Evolutionary conservation across 352 stramenopile genomes (phyloP).

Genomic region (Pythium coloratum): DNA sequence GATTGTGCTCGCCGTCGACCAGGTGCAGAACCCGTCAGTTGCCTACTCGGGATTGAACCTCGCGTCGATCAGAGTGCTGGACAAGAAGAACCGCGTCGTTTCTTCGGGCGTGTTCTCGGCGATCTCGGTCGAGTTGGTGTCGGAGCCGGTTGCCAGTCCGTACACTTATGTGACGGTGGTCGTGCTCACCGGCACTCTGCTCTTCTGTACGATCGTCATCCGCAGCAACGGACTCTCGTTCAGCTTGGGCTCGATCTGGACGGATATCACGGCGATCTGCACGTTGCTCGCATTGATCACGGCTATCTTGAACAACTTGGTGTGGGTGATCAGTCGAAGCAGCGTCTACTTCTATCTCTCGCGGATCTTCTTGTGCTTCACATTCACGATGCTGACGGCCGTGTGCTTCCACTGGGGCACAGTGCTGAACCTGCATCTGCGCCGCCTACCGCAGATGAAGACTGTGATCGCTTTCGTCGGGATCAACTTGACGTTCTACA

Average conservation of each 20-base stretch:
- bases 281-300: constrained; percentile 73
- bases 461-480: constrained; percentile 63
- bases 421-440: constrained; percentile 74
- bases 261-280: constrained; percentile 83
- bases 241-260: constrained; percentile 85
- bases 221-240: constrained; percentile 81
- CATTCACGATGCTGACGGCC: constrained; percentile 87
- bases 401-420: constrained; percentile 89
- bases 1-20: constrained; percentile 63
- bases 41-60: constrained; percentile 72
- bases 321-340: constrained; percentile 71
- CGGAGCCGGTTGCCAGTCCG: constrained; percentile 62
- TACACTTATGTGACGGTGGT: constrained; percentile 91
- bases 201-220: constrained; percentile 84
- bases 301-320: constrained; percentile 81
- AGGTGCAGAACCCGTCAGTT: constrained; percentile 73
- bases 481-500: constrained; percentile 81
- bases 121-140: constrained; percentile 71
- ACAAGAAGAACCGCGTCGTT: constrained; percentile 53
- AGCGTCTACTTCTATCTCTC: constrained; percentile 86
- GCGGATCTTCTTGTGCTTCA: constrained; percentile 77
- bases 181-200: constrained; percentile 74
- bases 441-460: constrained; percentile 71
- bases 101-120: constrained; percentile 62
- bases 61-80: constrained; percentile 51